phyloP scores from a whole-genome alignment of 345 rosid species.

The Gossypium turneri region DNA sequence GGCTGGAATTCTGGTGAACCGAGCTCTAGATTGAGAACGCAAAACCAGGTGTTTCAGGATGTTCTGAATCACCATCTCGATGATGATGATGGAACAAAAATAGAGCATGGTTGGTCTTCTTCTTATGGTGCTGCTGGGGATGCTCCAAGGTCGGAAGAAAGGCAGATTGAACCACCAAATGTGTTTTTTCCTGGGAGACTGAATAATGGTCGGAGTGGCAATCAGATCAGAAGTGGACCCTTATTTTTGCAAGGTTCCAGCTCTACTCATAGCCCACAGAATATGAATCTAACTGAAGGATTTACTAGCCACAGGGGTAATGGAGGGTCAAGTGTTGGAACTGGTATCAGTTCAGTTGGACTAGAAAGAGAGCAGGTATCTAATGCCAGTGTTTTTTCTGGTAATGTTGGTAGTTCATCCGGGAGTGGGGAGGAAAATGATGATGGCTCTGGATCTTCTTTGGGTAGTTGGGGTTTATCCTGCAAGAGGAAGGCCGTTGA shows the following conservation, averaged over 20 bases:
- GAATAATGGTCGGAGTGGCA: constrained; percentile 27
- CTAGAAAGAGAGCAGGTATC: constrained; percentile 30
- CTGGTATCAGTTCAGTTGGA: constrained; percentile 26
- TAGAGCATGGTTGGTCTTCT: constrained; percentile 46
- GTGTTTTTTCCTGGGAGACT: constrained; percentile 33
- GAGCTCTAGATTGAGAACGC: constrained; percentile 39
- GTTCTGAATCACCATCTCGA: constrained; percentile 6
- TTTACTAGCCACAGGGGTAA: constrained; percentile 34
- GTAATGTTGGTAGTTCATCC: constrained; percentile 46
- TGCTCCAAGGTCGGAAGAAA: constrained; percentile 50
- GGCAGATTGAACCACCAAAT: constrained; percentile 37
- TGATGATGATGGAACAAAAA: constrained; percentile 37
- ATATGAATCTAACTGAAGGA: constrained; percentile 32
- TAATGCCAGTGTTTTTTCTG: constrained; percentile 26
- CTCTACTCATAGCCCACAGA: constrained; percentile 37
- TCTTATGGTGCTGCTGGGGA: constrained; percentile 27
- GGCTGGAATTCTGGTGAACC: constrained; percentile 71
- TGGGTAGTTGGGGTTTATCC: constrained; percentile 68
- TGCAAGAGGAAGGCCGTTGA: constrained; percentile 90
- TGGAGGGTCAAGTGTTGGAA: constrained; percentile 31
- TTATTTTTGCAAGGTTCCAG: constrained; percentile 47
- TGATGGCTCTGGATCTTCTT: constrained; percentile 51
- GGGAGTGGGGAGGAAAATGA: constrained; percentile 54
- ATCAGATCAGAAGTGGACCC: constrained; percentile 42
- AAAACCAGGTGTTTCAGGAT: constrained; percentile 31